phyloP scores from a whole-genome alignment of 768 basidiomycete species.

The Amanita phalloides region DNA sequence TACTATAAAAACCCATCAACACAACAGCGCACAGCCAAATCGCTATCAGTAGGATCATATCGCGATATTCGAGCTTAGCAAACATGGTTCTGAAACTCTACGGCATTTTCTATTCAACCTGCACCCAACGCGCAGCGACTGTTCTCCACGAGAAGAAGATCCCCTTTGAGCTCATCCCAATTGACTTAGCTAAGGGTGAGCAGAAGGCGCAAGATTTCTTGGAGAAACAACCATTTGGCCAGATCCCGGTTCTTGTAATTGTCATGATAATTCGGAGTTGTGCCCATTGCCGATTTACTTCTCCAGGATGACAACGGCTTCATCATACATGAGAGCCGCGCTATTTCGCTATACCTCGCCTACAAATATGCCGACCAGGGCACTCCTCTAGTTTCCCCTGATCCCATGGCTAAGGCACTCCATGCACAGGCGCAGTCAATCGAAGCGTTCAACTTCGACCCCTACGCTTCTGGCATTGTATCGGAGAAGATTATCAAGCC shows the following conservation, averaged over 20 bases:
- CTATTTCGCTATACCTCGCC: conserved; percentile 40
- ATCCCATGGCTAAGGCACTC: conserved; percentile 16
- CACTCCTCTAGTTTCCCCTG: conserved; percentile 26
- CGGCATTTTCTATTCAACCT: conserved; percentile 29
- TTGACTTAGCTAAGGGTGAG: conserved; percentile 27
- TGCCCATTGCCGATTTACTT: background rate
- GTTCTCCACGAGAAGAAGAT: conserved; percentile 37
- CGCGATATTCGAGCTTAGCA: background rate
- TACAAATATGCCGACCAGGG: conserved; percentile 34
- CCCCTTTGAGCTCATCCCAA: conserved; percentile 31
- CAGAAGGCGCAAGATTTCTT: conserved; percentile 27
- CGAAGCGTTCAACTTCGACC: conserved; percentile 46
- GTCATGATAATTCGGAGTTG: background rate
- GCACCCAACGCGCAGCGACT: conserved; percentile 32
- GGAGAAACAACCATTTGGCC: conserved; percentile 42
- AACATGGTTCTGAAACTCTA: conserved; percentile 36
- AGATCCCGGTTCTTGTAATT: conserved; percentile 20
- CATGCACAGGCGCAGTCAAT: conserved; percentile 39
- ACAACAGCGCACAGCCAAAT: too few species aligned
- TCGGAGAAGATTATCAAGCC: conserved; percentile 39
- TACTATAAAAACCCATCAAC: too few species aligned
- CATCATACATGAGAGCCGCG: conserved; percentile 45
- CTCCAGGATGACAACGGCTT: conserved; percentile 57
- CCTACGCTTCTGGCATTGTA: conserved; percentile 27
- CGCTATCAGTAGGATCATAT: too few species aligned